Evolutionary conservation across 139 green algal species (phyloP).

Genomic region (Micromonas pusilla): DNA sequence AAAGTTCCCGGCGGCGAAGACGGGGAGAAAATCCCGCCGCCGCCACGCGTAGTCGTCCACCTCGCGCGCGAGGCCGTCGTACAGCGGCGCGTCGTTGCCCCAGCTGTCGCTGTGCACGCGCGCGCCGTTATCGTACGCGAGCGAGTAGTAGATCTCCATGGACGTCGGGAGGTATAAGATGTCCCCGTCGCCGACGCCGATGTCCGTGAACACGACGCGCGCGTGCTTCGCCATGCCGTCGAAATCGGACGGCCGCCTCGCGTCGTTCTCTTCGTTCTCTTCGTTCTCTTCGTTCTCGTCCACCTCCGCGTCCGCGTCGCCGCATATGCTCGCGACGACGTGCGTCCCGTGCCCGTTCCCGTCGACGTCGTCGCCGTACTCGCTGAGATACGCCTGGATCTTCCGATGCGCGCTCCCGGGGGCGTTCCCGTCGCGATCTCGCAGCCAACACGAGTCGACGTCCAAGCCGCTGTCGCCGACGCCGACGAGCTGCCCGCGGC

Average conservation of each 20-base stretch:
- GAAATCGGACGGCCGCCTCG: slow-evolving; percentile 23
- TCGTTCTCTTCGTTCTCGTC: too few relatives aligned
- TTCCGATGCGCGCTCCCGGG: slow-evolving; percentile 60
- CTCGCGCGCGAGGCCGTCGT: slow-evolving; percentile 55
- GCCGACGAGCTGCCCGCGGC: slow-evolving; percentile 68
- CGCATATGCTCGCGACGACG: slow-evolving; percentile 61
- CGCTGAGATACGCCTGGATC: slow-evolving; percentile 52
- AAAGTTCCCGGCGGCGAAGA: slow-evolving; percentile 47
- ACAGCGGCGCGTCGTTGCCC: slow-evolving; percentile 58
- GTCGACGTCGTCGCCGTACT: slow-evolving; percentile 57
- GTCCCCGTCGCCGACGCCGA: slow-evolving; percentile 31
- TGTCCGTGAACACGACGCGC: slow-evolving; percentile 75
- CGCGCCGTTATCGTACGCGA: slow-evolving; percentile 55
- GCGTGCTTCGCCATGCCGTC: slow-evolving; percentile 71
- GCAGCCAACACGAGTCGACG: slow-evolving; percentile 66
- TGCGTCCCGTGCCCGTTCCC: slow-evolving; percentile 82
- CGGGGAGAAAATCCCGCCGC: slow-evolving; percentile 43
- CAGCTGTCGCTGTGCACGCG: slow-evolving; percentile 77
- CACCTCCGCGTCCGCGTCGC: slow-evolving; percentile 12
- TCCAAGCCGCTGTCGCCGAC: slow-evolving; percentile 80
- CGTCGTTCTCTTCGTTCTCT: too few relatives aligned
- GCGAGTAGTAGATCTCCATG: slow-evolving; percentile 52
- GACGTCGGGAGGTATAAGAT: slow-evolving; percentile 31
- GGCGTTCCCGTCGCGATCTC: slow-evolving; percentile 45
- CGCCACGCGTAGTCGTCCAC: slow-evolving; percentile 53